Base-by-base conservation (phyloP, 768 basidiomycete genomes). In the Suillus americanus region DNA sequence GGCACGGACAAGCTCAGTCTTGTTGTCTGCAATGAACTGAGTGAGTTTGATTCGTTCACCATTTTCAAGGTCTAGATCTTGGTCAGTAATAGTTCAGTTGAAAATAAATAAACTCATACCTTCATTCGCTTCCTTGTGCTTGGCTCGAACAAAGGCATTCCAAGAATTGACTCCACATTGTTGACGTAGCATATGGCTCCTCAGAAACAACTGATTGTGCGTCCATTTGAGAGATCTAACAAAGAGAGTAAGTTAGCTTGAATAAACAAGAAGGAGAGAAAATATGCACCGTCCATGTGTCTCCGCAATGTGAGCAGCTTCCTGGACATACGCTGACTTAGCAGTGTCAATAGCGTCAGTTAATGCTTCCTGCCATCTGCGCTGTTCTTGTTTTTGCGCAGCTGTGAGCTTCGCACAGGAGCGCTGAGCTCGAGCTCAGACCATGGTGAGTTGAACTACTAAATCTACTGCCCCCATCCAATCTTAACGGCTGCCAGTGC, bases 181-280 rank as follows among this genome's bases (percentile, higher is more conserved):
- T 23, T 54, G 53, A 16, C 10, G 4, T 2, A 28, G 53, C 53
- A 54, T 20, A 23, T 5, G 2, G 53, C 35, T 54, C 9, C 14
- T 28, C 25, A 54, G n/a, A 23, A 54, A 54, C 14, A 55, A 23
- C 12, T 55, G 25, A 23, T 25, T 28, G 18, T 16, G 18, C 1
- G 13, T 56, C 54, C 54, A 56, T 28, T 56, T 56, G n/a, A 56
- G 54, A 25, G 54, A 56, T 5, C 54, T 30, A 46, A 46, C 35
- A 46, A 46, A 46, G 9, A 46, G 12, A 38, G 12, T 14, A 35
- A 7, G 45, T 46, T n/a, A 46, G n/a, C n/a, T 7, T 23, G 45
- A 46, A 46, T 46, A 46, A 46, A 46, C n/a, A 5, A 46, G 45
- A 46, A 12, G 23, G n/a, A 46, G n/a, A 46, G 20, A 45, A 45